These are phyloP conservation scores for Pleurotus tuoliensis DNA, from an alignment of 768 basidiomycete genomes.

Conservation along the genomic window DNA sequence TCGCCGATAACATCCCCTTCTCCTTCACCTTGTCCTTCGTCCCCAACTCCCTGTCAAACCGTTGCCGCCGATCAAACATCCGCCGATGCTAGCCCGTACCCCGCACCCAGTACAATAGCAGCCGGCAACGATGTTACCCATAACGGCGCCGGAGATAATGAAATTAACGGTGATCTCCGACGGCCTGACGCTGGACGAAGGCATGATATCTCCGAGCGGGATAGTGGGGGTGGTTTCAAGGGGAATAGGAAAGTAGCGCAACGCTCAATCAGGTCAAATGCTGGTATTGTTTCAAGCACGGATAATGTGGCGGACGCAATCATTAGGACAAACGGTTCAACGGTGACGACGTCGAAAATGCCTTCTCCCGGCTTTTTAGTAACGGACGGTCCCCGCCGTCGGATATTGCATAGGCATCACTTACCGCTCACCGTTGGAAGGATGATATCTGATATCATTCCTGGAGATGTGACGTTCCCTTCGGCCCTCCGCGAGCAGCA, in stretches of 20 bases:
- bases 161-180: slow-evolving; percentile 5
- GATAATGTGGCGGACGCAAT: neutral
- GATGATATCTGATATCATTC: slow-evolving; percentile 1
- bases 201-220: slow-evolving; percentile 1
- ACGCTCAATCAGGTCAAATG: neutral
- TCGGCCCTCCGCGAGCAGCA: neutral
- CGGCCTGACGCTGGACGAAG: neutral
- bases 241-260: neutral
- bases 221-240: neutral
- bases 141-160: neutral
- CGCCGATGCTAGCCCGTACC: neutral
- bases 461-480: neutral
- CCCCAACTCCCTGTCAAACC: slow-evolving; percentile 3
- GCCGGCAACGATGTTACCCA: neutral
- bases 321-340: neutral
- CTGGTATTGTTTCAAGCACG: neutral
- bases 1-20: slow-evolving; percentile 8
- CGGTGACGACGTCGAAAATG: neutral
- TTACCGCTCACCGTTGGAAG: neutral
- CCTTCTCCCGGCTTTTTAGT: neutral
- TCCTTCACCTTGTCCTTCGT: slow-evolving; percentile 5
- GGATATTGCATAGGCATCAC: neutral
- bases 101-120: neutral
- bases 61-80: neutral
- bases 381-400: neutral